Percentiles rank a stretch among this genome's conserved stretches.
These are phyloP conservation scores for Xylaria bambusicola DNA, from an alignment of 495 filamentous ascomycete genomes.

Conservation along the genomic window DNA sequence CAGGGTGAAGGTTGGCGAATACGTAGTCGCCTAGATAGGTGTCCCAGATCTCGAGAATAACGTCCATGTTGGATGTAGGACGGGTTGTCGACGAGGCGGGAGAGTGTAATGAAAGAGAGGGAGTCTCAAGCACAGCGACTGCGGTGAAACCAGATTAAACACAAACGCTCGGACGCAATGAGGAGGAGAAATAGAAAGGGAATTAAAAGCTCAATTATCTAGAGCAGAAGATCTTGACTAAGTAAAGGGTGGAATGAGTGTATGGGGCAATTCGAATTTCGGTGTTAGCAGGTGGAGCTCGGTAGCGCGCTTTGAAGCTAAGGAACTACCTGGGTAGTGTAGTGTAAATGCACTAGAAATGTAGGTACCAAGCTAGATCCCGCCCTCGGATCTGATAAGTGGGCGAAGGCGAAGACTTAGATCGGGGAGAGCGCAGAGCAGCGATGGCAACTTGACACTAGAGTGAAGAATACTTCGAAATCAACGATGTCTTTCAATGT, in stretches of 20 bases:
- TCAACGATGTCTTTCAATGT: too few relatives aligned
- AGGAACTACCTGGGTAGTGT: background rate
- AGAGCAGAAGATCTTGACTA: background rate
- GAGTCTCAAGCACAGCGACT: background rate
- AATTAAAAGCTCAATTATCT: background rate
- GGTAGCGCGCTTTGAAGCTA: background rate
- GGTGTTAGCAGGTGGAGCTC: background rate
- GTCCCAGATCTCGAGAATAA: conserved; percentile 83
- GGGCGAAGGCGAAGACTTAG: background rate
- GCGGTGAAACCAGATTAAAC: conserved; percentile 16
- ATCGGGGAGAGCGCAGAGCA: background rate
- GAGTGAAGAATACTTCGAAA: too few relatives aligned
- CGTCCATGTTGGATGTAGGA: conserved; percentile 66
- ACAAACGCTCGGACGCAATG: conserved; percentile 1
- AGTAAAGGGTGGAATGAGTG: background rate
- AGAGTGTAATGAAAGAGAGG: too few relatives aligned
- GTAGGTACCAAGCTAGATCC: background rate
- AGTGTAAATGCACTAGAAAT: background rate
- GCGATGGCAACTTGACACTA: too few relatives aligned
- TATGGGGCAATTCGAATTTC: background rate
- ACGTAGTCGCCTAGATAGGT: conserved; percentile 79
- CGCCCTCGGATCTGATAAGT: conserved; percentile 9
- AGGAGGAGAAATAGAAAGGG: background rate
- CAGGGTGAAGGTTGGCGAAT: conserved; percentile 74
- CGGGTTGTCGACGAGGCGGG: too few relatives aligned